phyloP scores from a whole-genome alignment of 1,284 basidiomycete genomes.

The Fomitopsis betulina region DNA sequence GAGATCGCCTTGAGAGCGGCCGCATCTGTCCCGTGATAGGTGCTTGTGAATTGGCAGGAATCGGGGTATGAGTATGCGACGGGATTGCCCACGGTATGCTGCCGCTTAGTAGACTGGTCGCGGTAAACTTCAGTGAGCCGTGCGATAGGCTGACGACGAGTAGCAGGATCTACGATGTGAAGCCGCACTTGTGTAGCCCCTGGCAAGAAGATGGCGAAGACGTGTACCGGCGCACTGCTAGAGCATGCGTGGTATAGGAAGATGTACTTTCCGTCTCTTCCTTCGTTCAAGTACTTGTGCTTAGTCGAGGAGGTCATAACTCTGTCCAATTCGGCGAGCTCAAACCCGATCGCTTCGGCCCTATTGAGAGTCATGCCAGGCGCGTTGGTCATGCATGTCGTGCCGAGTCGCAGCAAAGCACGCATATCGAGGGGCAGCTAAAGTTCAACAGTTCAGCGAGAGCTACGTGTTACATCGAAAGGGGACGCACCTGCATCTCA shows the following conservation, averaged over 20 bases:
- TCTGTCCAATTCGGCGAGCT: slow-evolving; percentile 80
- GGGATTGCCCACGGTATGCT: slow-evolving; percentile 35
- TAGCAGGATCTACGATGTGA: slow-evolving; percentile 89
- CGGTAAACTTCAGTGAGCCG: slow-evolving; percentile 75
- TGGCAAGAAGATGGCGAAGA: slow-evolving; percentile 88
- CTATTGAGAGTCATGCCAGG: slow-evolving; percentile 73
- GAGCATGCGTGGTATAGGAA: slow-evolving; percentile 91
- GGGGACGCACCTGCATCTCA: slow-evolving; percentile 74
- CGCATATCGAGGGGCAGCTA: slow-evolving; percentile 86
- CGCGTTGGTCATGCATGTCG: slow-evolving; percentile 73
- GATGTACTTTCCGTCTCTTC: slow-evolving; percentile 73
- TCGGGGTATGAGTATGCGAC: slow-evolving; percentile 66
- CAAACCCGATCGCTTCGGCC: slow-evolving; percentile 82
- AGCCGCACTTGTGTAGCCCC: slow-evolving; percentile 62
- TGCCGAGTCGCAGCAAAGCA: slow-evolving; percentile 82
- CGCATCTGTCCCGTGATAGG: slow-evolving; percentile 78
- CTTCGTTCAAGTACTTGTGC: slow-evolving; percentile 75
- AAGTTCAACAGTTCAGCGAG: not conserved
- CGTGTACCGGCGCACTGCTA: slow-evolving; percentile 72
- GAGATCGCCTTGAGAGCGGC: slow-evolving; percentile 86
- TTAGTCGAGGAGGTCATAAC: slow-evolving; percentile 55
- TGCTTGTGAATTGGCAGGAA: slow-evolving; percentile 65
- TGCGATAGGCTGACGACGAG: slow-evolving; percentile 77
- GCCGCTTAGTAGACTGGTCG: slow-evolving; percentile 49
- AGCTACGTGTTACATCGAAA: slow-evolving; percentile 9